These are phyloP conservation scores for Nigrograna mackinnonii DNA, from an alignment of 2,329 filamentous ascomycete species.

Conservation along the genomic window DNA sequence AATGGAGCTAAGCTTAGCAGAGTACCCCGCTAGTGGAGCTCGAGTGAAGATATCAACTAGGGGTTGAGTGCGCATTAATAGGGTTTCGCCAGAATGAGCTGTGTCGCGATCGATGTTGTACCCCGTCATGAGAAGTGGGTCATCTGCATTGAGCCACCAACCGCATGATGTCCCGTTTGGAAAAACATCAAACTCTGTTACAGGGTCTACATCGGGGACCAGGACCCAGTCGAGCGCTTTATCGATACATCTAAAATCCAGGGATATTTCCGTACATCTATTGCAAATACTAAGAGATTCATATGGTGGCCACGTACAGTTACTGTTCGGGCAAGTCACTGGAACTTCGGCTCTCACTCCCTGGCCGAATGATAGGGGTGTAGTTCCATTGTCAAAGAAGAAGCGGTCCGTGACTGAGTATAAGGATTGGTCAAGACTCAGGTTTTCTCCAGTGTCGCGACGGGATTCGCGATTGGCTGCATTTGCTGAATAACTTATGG, in stretches of 20 bases:
- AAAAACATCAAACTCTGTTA: background rate
- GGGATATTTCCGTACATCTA: conserved; percentile 14
- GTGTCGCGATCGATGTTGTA: background rate
- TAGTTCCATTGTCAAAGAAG: conserved; percentile 22
- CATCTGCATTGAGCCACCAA: conserved; percentile 4
- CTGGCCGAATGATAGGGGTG: conserved; percentile 22
- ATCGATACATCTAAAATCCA: conserved; percentile 3
- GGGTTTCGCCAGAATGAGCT: background rate
- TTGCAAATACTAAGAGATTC: conserved; percentile 29
- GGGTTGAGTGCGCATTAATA: background rate
- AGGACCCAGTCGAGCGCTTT: conserved; percentile 8
- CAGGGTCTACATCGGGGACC: background rate
- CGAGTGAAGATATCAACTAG: conserved; percentile 2
- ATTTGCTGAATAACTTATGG: background rate
- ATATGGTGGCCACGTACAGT: conserved; percentile 31
- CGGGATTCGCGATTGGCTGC: no score
- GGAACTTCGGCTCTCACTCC: conserved; percentile 27
- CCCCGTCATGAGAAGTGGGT: conserved; percentile 7
- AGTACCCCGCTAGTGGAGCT: conserved; percentile 5
- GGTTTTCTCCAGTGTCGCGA: background rate
- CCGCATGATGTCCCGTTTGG: conserved; percentile 7
- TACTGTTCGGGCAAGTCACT: conserved; percentile 28
- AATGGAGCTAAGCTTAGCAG: conserved; percentile 6
- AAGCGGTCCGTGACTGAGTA: conserved; percentile 7
- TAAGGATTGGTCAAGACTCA: conserved; percentile 7